A percentile compares a stretch with the other conserved stretches of the same genome.
These are phyloP conservation scores for Myriosclerotinia scirpicola DNA, from an alignment of 2,329 filamentous ascomycete genomes.

Conservation along the genomic window DNA sequence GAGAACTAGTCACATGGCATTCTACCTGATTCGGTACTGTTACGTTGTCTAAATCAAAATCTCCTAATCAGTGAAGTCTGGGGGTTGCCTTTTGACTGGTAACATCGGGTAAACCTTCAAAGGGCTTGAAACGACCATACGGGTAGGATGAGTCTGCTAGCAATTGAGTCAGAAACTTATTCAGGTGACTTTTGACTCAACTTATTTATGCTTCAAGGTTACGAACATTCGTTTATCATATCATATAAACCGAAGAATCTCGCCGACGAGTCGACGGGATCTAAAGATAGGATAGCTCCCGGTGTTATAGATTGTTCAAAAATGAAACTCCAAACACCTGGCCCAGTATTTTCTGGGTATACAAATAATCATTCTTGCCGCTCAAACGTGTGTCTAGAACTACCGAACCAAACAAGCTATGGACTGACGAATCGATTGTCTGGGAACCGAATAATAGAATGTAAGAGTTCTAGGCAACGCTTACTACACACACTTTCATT, in stretches of 20 bases:
- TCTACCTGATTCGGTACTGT: background rate
- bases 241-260: background rate
- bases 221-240: background rate
- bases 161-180: too few relatives aligned
- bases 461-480: too few relatives aligned
- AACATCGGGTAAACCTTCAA: background rate
- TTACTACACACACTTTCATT: background rate
- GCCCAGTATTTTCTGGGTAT: too few relatives aligned
- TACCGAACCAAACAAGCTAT: background rate
- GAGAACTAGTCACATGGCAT: background rate
- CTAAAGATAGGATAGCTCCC: background rate
- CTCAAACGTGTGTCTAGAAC: background rate
- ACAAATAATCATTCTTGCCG: too few relatives aligned
- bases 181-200: background rate
- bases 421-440: background rate
- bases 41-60: background rate
- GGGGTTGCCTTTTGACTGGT: background rate
- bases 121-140: background rate
- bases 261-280: background rate
- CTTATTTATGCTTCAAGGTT: background rate
- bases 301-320: background rate
- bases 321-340: background rate
- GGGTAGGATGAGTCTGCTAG: too few relatives aligned
- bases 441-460: background rate
- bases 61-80: background rate